Evolutionary conservation across 495 filamentous ascomycete genomes (phyloP).

Genomic region (Penicillium mononematosum): DNA sequence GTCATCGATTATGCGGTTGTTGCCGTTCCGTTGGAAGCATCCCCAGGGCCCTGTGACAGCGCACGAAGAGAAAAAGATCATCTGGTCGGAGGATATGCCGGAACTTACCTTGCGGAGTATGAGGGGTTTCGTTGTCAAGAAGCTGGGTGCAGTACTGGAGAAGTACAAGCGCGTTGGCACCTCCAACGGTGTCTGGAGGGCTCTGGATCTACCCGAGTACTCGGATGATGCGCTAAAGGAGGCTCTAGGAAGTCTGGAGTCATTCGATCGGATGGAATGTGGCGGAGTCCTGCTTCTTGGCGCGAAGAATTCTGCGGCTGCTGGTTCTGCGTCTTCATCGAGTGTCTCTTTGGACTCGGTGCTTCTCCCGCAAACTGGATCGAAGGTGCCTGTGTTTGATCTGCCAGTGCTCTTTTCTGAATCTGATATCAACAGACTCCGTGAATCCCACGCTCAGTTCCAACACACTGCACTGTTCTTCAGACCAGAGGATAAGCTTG

Average conservation of each 20-base stretch:
- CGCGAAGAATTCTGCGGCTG: slow-evolving; percentile 7
- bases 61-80: slow-evolving; percentile 29
- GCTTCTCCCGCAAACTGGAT: slow-evolving; percentile 29
- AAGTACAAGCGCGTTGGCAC: slow-evolving; percentile 23
- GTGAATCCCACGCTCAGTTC: slow-evolving; percentile 25
- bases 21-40: slow-evolving; percentile 41
- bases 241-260: slow-evolving; percentile 25
- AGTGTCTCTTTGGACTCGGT: slow-evolving; percentile 22
- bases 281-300: slow-evolving; percentile 35
- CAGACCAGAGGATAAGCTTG: slow-evolving; percentile 36
- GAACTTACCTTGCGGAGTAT: slow-evolving; percentile 54
- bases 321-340: neutral
- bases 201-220: slow-evolving; percentile 26
- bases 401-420: slow-evolving; percentile 38
- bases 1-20: slow-evolving; percentile 21
- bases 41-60: slow-evolving; percentile 31
- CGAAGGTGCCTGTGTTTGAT: slow-evolving; percentile 47
- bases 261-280: slow-evolving; percentile 29
- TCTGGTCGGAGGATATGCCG: slow-evolving; percentile 73
- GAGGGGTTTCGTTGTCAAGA: slow-evolving; percentile 46
- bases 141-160: slow-evolving; percentile 30
- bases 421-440: slow-evolving; percentile 32
- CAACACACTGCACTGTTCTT: slow-evolving; percentile 35
- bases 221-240: slow-evolving; percentile 30
- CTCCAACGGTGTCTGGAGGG: slow-evolving; percentile 35